Percentiles rank a stretch among this genome's conserved stretches.
Evolutionary conservation across 352 stramenopile species (phyloP).

Genomic region (Globisporangium iwayamae): DNA sequence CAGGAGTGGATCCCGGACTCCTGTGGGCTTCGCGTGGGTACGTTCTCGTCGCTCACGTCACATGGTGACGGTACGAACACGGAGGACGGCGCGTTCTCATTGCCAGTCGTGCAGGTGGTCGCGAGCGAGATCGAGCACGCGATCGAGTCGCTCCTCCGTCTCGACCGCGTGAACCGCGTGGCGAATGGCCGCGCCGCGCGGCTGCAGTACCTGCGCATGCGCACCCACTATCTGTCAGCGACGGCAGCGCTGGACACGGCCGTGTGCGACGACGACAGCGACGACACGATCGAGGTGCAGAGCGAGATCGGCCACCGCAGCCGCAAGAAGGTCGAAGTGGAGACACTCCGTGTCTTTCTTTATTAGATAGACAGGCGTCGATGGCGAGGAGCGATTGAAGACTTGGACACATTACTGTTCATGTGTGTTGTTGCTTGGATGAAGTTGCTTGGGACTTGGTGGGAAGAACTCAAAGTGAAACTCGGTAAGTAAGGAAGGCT

Average conservation of each 20-base stretch:
- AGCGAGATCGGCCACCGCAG: constrained; percentile 58
- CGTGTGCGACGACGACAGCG: constrained; percentile 52
- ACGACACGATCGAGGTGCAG: constrained; percentile 39
- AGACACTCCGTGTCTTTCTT: constrained; percentile 59
- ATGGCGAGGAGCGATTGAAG: neutral
- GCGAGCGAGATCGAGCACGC: constrained; percentile 52
- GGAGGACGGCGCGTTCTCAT: constrained; percentile 21
- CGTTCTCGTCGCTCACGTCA: constrained; percentile 32
- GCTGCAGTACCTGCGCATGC: constrained; percentile 55
- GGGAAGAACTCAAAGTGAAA: too few species aligned
- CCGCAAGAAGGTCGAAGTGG: constrained; percentile 50
- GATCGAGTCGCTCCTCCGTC: constrained; percentile 34
- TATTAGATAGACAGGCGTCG: constrained; percentile 30
- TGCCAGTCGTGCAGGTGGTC: constrained; percentile 49
- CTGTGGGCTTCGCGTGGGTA: constrained; percentile 49
- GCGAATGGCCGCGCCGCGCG: constrained; percentile 49
- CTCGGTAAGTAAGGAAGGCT: too few species aligned
- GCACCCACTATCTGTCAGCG: constrained; percentile 64
- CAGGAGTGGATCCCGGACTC: constrained; percentile 64
- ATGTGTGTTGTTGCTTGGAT: too few species aligned
- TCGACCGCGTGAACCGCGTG: constrained; percentile 56
- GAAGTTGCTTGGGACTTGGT: too few species aligned
- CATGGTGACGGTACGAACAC: constrained; percentile 9
- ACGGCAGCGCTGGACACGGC: constrained; percentile 58
- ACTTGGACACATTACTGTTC: neutral